Evolutionary conservation across 495 filamentous ascomycete species (phyloP), one percentile per base, ranked within the genome.

Genomic region (Viridothelium virens): DNA sequence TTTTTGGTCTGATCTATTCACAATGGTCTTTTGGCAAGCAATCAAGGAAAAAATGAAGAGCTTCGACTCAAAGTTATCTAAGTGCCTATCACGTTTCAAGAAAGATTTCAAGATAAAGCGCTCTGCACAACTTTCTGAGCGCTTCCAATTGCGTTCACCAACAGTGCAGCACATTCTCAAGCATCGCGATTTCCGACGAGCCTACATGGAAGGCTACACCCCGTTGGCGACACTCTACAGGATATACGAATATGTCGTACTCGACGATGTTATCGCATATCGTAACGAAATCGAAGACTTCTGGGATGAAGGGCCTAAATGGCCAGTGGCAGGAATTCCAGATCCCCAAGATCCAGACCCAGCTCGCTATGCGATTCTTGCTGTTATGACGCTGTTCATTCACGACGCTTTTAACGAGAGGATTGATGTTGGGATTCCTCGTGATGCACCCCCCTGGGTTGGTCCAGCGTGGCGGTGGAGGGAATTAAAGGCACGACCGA

Each of bases 211-310:
- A 53, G 48, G 48, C 16, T 16, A 16, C 64, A 70, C 2, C 61
- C 62, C 31, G 12, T 53, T 53, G 48, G 48, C 48, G 18, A 56
- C 70, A 12, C 69, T 75, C 9, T 75, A 74, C 50, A 71, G 66
- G 2, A 62, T 75, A 14, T 75, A 74, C 62, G 69, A 73, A 33
- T 69, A 37, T 14, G 39, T 74, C 25, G 61, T 74, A n/a, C 36
- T 73, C 37, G 71, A 74, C 64, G 46, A 73, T 56, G 63, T 56
- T 34, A 70, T 69, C n/a, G 67, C 62, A 33, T 63, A 70, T 18
- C 69, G 73, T 46, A 74, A 73, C 61, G 67, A 74, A 63, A 61
- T 75, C 39, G 69, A 74, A 68, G 67, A 64, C 38, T 74, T 74
- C 64, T 74, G 59, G 38, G 64, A 73, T 41, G 65, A 67, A 16